Conservation (phyloP, 257 asterid species). For the Solanum stenotomum region DNA sequence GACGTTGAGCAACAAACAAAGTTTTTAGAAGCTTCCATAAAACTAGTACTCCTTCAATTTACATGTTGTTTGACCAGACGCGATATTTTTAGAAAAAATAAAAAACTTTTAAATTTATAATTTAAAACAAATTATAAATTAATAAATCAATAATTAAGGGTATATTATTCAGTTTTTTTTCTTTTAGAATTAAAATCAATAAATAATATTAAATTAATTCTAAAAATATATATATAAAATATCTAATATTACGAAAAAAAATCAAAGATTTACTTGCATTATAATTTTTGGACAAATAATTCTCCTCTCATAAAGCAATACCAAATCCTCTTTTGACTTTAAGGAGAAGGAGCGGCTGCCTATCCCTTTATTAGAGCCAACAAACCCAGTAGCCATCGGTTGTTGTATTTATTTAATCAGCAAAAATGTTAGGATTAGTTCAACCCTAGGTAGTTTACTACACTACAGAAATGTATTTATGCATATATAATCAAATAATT, state of each 20-base stretch:
- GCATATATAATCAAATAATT: not conserved
- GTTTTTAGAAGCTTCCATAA: not conserved
- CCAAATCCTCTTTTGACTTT: not conserved
- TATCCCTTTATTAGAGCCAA: not conserved
- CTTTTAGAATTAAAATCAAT: not conserved
- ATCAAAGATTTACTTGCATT: not conserved
- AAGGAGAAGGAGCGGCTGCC: not conserved
- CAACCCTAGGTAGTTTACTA: not conserved
- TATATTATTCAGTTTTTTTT: not conserved
- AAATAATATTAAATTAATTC: not conserved
- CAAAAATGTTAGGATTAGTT: not conserved
- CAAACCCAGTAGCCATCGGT: not conserved
- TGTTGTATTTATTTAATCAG: not conserved
- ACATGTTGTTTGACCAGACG: fast-evolving
- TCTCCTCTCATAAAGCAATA: not conserved
- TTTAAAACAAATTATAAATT: not conserved
- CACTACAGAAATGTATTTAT: not conserved
- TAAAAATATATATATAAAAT: not conserved
- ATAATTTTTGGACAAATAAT: not conserved
- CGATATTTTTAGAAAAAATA: not conserved
- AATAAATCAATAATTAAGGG: not conserved
- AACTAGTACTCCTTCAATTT: not conserved
- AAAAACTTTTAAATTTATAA: not conserved
- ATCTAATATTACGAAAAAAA: not conserved
- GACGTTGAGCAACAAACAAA: not conserved